Base-by-base conservation (phyloP, 352 stramenopile genomes). In the Phytophthora chlamydospora region DNA sequence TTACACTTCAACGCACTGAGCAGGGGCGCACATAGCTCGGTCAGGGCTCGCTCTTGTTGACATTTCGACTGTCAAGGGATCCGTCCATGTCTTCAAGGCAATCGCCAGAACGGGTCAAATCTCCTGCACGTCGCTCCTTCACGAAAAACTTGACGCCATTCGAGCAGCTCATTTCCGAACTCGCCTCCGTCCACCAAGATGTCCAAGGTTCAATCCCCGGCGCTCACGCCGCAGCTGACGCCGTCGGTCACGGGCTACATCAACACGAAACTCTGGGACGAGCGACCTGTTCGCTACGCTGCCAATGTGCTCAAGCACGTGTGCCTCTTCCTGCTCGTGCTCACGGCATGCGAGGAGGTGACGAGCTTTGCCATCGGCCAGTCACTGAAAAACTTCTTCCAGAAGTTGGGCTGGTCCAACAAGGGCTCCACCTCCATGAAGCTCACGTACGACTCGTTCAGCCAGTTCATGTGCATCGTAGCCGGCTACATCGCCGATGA, bases 371-470 rank as follows among this genome's bases (percentile, higher is more conserved):
- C 70, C 32, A 81, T 88, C 68, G 68, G 73, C 42, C 75, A 85
- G 51, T 75, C 69, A 4, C 70, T 85, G 46, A 78, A 79, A 53
- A 85, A 88, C 62, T 88, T 87, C 36, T 84, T 88, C 68, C 53
- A 77, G 44, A 78, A 68, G 34, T 56, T 90, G 39, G 73, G 72
- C 39, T 90, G 76, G 78, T 71, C 63, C 50, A 83, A 70, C 61
- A 56, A 71, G 38, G 78, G 78, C 13, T 85, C 71, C 12, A 69
- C 78, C 29, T 79, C 58, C 32, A 78, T 90, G 75, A 86, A 88
- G 62, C 75, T 66, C 36, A 85, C 78, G n/a, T 88, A 74, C 75
- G 80, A 79, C 35, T 86, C 76, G 17, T 71, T 89, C 44, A 82
- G 67, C n/a, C 83, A 89, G 59, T 67, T 88, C 59, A 66, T 77